Evolutionary conservation across 352 stramenopile species (phyloP).

Genomic region (Pythium guiyangense): DNA sequence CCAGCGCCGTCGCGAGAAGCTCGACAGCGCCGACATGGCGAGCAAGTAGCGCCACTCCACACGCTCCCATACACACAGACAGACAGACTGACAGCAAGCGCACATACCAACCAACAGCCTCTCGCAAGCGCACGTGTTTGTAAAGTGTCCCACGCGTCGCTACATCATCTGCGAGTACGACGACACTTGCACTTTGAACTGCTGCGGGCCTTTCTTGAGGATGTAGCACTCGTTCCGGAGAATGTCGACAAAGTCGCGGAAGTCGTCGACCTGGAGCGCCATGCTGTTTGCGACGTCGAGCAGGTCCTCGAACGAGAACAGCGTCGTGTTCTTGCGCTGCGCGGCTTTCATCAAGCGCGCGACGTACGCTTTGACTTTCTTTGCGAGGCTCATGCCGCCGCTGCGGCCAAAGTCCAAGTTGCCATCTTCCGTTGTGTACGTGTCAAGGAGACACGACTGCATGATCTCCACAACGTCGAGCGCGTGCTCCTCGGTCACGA

Average conservation of each 20-base stretch:
- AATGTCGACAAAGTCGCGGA: slow-evolving; percentile 81
- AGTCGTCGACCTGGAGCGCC: slow-evolving; percentile 71
- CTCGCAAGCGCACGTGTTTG: too few relatives aligned
- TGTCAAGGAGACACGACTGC: slow-evolving; percentile 90
- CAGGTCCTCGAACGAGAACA: slow-evolving; percentile 80
- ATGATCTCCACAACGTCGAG: slow-evolving; percentile 97
- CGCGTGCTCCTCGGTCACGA: slow-evolving; percentile 92
- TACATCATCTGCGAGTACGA: slow-evolving; percentile 29
- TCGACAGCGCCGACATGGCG: slow-evolving; percentile 33
- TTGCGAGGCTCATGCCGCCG: slow-evolving; percentile 57
- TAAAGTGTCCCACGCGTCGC: too few relatives aligned
- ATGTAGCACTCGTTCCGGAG: slow-evolving; percentile 86
- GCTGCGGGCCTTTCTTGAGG: slow-evolving; percentile 73
- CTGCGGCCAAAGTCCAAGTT: slow-evolving; percentile 83
- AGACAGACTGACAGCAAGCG: too few relatives aligned
- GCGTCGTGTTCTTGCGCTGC: slow-evolving; percentile 39
- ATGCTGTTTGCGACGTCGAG: slow-evolving; percentile 71
- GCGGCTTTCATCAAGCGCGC: slow-evolving; percentile 69
- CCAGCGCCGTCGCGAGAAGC: slow-evolving; percentile 59
- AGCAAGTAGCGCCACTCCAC: slow-evolving; percentile 4
- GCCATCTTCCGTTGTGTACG: slow-evolving; percentile 85
- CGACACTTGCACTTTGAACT: slow-evolving; percentile 75
- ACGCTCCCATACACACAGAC: too few relatives aligned
- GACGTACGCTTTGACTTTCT: slow-evolving; percentile 83
- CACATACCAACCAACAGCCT: too few relatives aligned